Evolutionary conservation across 1,284 basidiomycete species (phyloP).

Genomic region (Coniferiporia weirii): DNA sequence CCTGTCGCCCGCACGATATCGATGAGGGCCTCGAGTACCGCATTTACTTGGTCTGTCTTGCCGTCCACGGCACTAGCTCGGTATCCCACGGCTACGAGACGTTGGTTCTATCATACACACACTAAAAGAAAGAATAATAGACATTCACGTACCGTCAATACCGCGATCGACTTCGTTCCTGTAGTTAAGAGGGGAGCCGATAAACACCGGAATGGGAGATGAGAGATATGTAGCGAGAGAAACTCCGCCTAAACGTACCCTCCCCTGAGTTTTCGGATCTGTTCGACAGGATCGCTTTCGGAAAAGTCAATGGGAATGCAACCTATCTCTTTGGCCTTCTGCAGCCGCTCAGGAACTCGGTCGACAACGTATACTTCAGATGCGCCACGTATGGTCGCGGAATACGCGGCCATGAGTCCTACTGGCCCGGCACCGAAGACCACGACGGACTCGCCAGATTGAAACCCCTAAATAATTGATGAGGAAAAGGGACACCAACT

Average conservation of each 20-base stretch:
- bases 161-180: conserved; percentile 47
- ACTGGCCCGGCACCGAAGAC: conserved; percentile 48
- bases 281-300: conserved; percentile 38
- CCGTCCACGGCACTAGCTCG: conserved; percentile 46
- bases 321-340: conserved; percentile 47
- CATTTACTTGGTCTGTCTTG: conserved; percentile 48
- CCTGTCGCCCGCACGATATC: conserved; percentile 46
- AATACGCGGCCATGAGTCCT: conserved; percentile 50
- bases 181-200: conserved; percentile 1
- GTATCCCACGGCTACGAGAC: conserved; percentile 41
- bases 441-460: conserved; percentile 45
- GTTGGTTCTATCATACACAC: background rate
- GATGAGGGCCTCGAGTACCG: conserved; percentile 44
- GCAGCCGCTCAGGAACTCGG: conserved; percentile 44
- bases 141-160: conserved; percentile 39
- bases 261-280: conserved; percentile 37
- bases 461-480: conserved; percentile 35
- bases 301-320: conserved; percentile 45
- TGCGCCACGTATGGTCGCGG: conserved; percentile 44
- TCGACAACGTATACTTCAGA: conserved; percentile 50
- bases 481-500: background rate
- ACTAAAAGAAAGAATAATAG: background rate
- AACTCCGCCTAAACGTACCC: conserved; percentile 29
- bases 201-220: background rate
- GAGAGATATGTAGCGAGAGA: no score